Evolutionary conservation across 441 rosid species (phyloP).

Genomic region (Melastoma candidum): DNA sequence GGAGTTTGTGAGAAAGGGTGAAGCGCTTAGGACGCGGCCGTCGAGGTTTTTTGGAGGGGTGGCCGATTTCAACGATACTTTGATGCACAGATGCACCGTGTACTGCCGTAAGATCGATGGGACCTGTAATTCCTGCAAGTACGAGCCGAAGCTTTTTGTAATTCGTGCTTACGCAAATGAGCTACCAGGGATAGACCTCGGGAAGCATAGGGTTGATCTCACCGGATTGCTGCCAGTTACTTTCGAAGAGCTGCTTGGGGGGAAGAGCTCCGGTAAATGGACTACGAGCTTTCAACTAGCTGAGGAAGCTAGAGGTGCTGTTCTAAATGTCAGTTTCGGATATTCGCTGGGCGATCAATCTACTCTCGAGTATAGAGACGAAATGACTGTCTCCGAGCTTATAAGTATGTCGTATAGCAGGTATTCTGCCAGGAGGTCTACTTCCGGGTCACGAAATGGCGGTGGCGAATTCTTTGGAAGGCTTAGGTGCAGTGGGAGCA

Average conservation of each 20-base stretch:
- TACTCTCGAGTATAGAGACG: conserved; percentile 7
- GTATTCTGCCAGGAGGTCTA: neutral
- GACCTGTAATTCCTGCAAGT: conserved; percentile 45
- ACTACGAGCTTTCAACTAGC: conserved; percentile 38
- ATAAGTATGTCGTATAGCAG: conserved; percentile 6
- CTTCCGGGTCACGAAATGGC: neutral
- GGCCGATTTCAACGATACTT: conserved; percentile 66
- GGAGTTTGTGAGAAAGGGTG: conserved; percentile 64
- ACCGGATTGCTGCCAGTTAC: conserved; percentile 62
- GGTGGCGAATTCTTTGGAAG: conserved; percentile 4
- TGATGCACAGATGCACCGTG: conserved; percentile 45
- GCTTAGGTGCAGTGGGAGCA: conserved; percentile 8
- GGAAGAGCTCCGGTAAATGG: conserved; percentile 56
- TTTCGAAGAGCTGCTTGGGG: conserved; percentile 47
- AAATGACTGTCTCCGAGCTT: conserved; percentile 12
- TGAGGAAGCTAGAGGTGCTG: conserved; percentile 14
- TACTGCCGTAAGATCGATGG: conserved; percentile 48
- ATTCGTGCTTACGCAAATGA: conserved; percentile 42
- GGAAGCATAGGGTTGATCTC: conserved; percentile 75
- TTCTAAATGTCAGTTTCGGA: conserved; percentile 12
- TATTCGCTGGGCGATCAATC: conserved; percentile 3
- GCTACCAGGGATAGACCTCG: conserved; percentile 34
- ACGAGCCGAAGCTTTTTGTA: conserved; percentile 50
- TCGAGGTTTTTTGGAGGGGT: conserved; percentile 37
- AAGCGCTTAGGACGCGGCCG: conserved; percentile 39